A percentile compares a stretch with the other conserved stretches of the same genome.
phyloP scores from a whole-genome alignment of 2,329 filamentous ascomycete species.

The Alternaria atra region DNA sequence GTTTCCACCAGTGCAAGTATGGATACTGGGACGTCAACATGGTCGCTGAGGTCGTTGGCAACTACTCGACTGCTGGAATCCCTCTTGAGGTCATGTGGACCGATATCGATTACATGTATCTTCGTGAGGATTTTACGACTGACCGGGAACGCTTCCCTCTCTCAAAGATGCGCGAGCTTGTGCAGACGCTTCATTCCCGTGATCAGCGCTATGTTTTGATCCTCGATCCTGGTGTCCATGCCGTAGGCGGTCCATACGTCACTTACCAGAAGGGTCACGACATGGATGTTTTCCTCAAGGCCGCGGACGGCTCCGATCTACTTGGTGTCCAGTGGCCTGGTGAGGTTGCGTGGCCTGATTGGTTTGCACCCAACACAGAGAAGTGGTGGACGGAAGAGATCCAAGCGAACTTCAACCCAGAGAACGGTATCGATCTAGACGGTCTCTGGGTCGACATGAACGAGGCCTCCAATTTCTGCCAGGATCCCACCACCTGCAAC shows the following conservation, averaged over 20 bases:
- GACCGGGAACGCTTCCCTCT: conserved; percentile 72
- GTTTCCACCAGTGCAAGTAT: conserved; percentile 63
- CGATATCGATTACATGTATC: conserved; percentile 75
- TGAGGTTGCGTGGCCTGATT: conserved; percentile 76
- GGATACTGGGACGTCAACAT: conserved; percentile 67
- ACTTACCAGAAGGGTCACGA: conserved; percentile 70
- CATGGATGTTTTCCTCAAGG: conserved; percentile 63
- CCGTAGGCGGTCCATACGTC: conserved; percentile 60
- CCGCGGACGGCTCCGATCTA: conserved; percentile 64
- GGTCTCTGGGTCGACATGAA: conserved; percentile 68
- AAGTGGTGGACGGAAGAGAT: conserved; percentile 77
- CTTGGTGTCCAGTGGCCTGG: conserved; percentile 81
- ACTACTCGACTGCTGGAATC: conserved; percentile 71
- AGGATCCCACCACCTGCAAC: conserved; percentile 56
- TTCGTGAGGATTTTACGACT: conserved; percentile 68
- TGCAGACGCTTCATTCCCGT: conserved; percentile 70
- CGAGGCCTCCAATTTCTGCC: conserved; percentile 52
- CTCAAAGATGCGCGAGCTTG: conserved; percentile 69
- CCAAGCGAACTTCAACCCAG: conserved; percentile 67
- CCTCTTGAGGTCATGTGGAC: conserved; percentile 79
- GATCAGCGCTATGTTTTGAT: conserved; percentile 79
- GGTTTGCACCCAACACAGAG: conserved; percentile 73
- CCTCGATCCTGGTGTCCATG: conserved; percentile 70
- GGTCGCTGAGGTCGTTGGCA: conserved; percentile 72
- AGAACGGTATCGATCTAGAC: conserved; percentile 76